Conservation (phyloP, 345 rosid genomes). For the Lumnitzera racemosa region DNA sequence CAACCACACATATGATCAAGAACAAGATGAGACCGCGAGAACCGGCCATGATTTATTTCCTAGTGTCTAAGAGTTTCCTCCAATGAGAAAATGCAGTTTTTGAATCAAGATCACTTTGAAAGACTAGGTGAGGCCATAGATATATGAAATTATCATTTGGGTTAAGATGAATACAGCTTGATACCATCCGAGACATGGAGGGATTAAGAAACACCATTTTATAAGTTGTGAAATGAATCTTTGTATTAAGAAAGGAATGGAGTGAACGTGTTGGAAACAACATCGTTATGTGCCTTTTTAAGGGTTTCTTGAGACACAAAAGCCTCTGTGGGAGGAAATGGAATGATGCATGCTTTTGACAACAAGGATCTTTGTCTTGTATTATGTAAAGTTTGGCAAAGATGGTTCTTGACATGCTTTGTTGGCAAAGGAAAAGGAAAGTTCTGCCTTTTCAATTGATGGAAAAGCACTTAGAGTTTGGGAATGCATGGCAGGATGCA, state of each 20-base stretch:
- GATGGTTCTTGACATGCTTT: not conserved
- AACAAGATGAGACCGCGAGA: constrained; percentile 9
- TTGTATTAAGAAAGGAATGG: constrained; percentile 17
- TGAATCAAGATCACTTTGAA: constrained; percentile 2
- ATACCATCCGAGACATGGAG: constrained; percentile 19
- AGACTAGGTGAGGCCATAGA: constrained; percentile 3
- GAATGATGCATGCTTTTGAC: too few species aligned
- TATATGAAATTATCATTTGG: constrained; percentile 23
- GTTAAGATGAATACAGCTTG: constrained; percentile 32
- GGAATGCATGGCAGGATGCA: too few species aligned
- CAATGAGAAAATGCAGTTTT: not conserved
- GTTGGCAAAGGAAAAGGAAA: too few species aligned
- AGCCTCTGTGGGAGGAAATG: too few species aligned
- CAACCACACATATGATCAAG: constrained; percentile 12
- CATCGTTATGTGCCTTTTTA: not conserved
- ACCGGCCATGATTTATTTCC: constrained; percentile 24
- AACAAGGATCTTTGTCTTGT: not conserved
- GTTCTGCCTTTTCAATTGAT: too few species aligned
- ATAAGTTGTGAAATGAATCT: constrained; percentile 2
- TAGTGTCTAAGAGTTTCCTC: not conserved
- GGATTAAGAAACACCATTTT: constrained; percentile 13
- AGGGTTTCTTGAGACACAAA: too few species aligned
- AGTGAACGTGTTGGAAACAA: constrained; percentile 13
- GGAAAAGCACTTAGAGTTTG: too few species aligned
- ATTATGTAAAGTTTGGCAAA: constrained; percentile 1